phyloP scores from a whole-genome alignment of 2,329 filamentous ascomycete species.

The Penicillium hordei region DNA sequence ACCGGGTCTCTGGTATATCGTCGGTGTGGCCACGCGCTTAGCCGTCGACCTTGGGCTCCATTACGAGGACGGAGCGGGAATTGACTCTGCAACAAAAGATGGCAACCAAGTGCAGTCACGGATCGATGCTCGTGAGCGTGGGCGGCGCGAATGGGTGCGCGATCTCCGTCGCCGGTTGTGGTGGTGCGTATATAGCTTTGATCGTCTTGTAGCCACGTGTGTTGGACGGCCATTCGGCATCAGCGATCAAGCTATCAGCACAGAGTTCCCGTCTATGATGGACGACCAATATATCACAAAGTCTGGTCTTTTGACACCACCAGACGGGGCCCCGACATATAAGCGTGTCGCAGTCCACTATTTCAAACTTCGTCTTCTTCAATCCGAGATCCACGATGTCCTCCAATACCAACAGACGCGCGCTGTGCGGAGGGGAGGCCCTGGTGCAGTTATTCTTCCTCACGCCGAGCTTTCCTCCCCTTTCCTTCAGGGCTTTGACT shows the following conservation, averaged over 20 bases:
- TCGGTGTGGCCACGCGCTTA: constrained; percentile 85
- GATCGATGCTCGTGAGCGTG: constrained; percentile 57
- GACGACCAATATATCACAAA: constrained; percentile 88
- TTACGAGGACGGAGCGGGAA: constrained; percentile 78
- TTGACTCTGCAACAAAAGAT: constrained; percentile 51
- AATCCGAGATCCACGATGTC: constrained; percentile 94
- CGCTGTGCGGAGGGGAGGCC: constrained; percentile 65
- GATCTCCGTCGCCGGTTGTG: constrained; percentile 84
- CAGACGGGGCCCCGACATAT: constrained; percentile 71
- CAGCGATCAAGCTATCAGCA: constrained; percentile 94
- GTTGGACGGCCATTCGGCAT: constrained; percentile 92
- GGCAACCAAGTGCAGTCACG: constrained; percentile 33
- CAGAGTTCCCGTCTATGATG: constrained; percentile 84
- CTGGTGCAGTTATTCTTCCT: constrained; percentile 68
- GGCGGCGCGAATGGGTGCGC: constrained; percentile 76
- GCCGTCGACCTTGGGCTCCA: constrained; percentile 90
- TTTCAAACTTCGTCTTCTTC: constrained; percentile 80
- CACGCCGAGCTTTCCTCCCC: constrained; percentile 78
- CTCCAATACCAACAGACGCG: constrained; percentile 89
- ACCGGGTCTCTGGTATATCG: constrained; percentile 95
- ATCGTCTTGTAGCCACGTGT: constrained; percentile 90
- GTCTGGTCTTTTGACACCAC: constrained; percentile 66
- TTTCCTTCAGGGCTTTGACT: constrained; percentile 79
- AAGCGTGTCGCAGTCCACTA: constrained; percentile 92
- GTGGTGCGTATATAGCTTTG: constrained; percentile 97